Evolutionary conservation across 2,329 filamentous ascomycete genomes (phyloP).

Genomic region (Gyromitra esculenta): DNA sequence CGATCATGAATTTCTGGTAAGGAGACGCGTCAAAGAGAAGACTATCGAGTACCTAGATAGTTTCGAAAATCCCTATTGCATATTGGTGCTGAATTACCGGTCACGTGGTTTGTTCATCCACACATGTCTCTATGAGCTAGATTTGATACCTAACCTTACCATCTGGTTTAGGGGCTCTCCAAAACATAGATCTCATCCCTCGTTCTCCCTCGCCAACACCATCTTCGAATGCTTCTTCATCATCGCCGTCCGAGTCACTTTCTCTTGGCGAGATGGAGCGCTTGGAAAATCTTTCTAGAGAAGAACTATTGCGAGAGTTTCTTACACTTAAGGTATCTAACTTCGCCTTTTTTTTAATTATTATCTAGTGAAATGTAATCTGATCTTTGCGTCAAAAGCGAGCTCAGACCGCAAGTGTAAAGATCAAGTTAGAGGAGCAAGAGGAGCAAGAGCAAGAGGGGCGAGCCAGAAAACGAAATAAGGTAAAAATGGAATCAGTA

Average conservation of each 20-base stretch:
- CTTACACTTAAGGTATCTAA: slow-evolving; percentile 1
- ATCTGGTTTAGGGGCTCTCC: neutral
- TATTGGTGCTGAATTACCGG: slow-evolving; percentile 18
- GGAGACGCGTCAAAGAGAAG: slow-evolving; percentile 4
- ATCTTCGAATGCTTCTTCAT: neutral
- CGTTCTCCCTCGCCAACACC: neutral
- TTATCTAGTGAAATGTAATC: neutral
- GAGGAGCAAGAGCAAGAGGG: neutral
- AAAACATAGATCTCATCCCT: slow-evolving; percentile 16
- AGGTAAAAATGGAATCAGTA: neutral
- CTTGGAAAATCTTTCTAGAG: slow-evolving; percentile 10
- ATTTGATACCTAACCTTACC: neutral
- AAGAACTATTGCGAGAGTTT: slow-evolving; percentile 15
- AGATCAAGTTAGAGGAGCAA: slow-evolving; percentile 13
- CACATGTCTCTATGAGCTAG: too few species aligned
- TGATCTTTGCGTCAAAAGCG: neutral
- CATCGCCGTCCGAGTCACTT: neutral
- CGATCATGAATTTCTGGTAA: slow-evolving; percentile 1
- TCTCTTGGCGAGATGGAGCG: neutral
- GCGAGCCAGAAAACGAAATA: slow-evolving; percentile 4
- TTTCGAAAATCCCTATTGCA: slow-evolving; percentile 28
- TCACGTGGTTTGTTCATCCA: slow-evolving; percentile 3
- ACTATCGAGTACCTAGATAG: slow-evolving; percentile 23
- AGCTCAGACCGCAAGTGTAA: neutral
- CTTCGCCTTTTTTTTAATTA: neutral